Evolutionary conservation across 108 stramenopile species (phyloP), one percentile per base, ranked within the genome.

Genomic region (Pseudonitzschia multiseries): DNA sequence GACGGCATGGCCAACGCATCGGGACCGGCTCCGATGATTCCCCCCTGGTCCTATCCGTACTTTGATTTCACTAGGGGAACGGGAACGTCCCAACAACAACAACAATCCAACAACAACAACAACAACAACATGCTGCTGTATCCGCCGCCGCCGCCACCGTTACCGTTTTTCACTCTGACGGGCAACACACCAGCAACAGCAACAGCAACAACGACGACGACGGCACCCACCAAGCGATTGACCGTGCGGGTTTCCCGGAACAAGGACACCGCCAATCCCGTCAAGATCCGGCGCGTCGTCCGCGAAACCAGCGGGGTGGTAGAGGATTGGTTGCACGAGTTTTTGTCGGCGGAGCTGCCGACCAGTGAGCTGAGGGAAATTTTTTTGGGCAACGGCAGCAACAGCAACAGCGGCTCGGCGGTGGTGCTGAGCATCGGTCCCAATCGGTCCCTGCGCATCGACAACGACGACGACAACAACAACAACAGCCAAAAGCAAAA

Each of bases 281-380:
- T n/a, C n/a, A n/a, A n/a, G n/a, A n/a, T n/a, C n/a, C n/a, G n/a
- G n/a, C n/a, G n/a, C n/a, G n/a, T n/a, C n/a, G n/a, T n/a, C n/a
- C n/a, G n/a, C n/a, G n/a, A n/a, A n/a, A n/a, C 64, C 6, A 20
- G 17, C 15, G 31, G 40, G 28, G 20, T 36, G n/a, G 64, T 65
- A 14, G 41, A 65, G 36, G 64, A 65, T 65, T 65, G 31, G 64
- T 18, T 65, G 64, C 31, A 65, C 40, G 64, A 65, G 17, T 20
- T 65, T 10, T 20, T 65, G 33, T 43, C 33, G 0, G 40, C 17
- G 36, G 64, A 65, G 18, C n/a, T 65, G 9, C 12, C 5, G 5
- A 17, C 17, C 31, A 0, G 0, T 9, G 15, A 41, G n/a, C 24
- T 65, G 24, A 4, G 36, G 64, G 14, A 40, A 4, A 17, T 41